phyloP scores from a whole-genome alignment of 192 early-diverging fungal genomes.

The Coemansia sp. region DNA sequence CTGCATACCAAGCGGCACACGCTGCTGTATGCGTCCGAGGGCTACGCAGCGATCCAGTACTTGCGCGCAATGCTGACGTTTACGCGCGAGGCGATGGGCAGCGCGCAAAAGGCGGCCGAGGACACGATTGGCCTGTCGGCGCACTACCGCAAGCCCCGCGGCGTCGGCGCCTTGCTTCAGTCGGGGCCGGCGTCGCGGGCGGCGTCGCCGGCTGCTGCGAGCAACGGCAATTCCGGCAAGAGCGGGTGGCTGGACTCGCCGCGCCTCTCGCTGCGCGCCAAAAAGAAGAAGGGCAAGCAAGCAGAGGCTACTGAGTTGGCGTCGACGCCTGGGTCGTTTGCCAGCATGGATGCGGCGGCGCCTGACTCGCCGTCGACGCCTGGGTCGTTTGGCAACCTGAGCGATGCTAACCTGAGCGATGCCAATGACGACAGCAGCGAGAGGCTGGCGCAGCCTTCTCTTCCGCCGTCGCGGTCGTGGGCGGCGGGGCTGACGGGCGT shows the following conservation, averaged over 20 bases:
- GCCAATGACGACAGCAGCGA: conserved; percentile 6
- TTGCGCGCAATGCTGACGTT: conserved; percentile 80
- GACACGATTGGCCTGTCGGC: conserved; percentile 64
- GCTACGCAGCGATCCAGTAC: conserved; percentile 70
- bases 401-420: neutral
- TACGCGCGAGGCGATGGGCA: conserved; percentile 67
- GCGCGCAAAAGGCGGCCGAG: conserved; percentile 65
- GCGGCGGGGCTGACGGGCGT: conserved; percentile 33
- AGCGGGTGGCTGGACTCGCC: conserved; percentile 32
- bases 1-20: conserved; percentile 53
- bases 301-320: neutral
- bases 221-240: no score
- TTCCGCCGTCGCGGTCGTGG: conserved; percentile 40
- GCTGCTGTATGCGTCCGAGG: conserved; percentile 76
- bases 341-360: conserved; percentile 15
- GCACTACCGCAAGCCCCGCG: conserved; percentile 64
- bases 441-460: neutral
- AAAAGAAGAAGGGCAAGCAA: conserved; percentile 9
- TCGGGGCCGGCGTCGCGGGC: conserved; percentile 39
- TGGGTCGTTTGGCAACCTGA: conserved; percentile 30
- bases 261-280: conserved; percentile 28
- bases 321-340: conserved; percentile 7
- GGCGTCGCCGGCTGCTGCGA: no score
- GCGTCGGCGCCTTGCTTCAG: conserved; percentile 34
- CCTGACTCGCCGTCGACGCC: neutral